These are phyloP conservation scores for Bimuria novae-zelandiae DNA, from an alignment of 2,329 filamentous ascomycete genomes.

Conservation along the genomic window DNA sequence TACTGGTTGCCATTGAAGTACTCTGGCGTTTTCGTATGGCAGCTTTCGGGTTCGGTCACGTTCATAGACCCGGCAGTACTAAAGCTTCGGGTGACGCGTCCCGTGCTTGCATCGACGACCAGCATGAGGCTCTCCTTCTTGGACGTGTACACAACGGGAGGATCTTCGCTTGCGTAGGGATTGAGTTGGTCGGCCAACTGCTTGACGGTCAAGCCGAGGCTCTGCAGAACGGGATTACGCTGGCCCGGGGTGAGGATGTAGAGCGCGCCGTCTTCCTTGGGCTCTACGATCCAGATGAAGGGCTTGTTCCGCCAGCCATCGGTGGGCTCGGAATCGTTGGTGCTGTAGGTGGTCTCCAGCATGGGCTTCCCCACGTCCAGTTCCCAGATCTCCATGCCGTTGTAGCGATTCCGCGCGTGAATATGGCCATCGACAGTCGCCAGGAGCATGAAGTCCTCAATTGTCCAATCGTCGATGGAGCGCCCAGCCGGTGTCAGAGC, in stretches of 20 bases:
- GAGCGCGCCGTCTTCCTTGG: conserved; percentile 81
- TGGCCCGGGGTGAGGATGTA: conserved; percentile 80
- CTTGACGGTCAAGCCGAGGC: conserved; percentile 77
- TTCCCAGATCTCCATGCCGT: conserved; percentile 83
- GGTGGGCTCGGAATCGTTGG: conserved; percentile 55
- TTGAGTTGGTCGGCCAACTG: conserved; percentile 81
- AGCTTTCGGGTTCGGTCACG: conserved; percentile 69
- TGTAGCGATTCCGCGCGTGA: conserved; percentile 86
- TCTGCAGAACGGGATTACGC: conserved; percentile 61
- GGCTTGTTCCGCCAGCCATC: conserved; percentile 67
- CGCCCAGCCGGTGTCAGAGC: conserved; percentile 76
- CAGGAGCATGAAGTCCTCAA: conserved; percentile 99
- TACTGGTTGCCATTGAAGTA: conserved; percentile 52
- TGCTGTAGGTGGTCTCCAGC: conserved; percentile 83
- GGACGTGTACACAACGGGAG: conserved; percentile 82
- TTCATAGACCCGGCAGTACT: conserved; percentile 72
- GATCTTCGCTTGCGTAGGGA: conserved; percentile 75
- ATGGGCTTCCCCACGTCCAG: conserved; percentile 83
- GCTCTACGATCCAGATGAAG: conserved; percentile 94
- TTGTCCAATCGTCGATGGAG: conserved; percentile 98
- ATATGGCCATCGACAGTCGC: conserved; percentile 99
- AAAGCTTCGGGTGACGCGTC: conserved; percentile 81
- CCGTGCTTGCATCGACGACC: conserved; percentile 84
- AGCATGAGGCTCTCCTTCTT: conserved; percentile 90
- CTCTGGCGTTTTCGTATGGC: conserved; percentile 65